Evolutionary conservation across 2,329 filamentous ascomycete genomes (phyloP).

Genomic region (Penicillium psychrosexuale): DNA sequence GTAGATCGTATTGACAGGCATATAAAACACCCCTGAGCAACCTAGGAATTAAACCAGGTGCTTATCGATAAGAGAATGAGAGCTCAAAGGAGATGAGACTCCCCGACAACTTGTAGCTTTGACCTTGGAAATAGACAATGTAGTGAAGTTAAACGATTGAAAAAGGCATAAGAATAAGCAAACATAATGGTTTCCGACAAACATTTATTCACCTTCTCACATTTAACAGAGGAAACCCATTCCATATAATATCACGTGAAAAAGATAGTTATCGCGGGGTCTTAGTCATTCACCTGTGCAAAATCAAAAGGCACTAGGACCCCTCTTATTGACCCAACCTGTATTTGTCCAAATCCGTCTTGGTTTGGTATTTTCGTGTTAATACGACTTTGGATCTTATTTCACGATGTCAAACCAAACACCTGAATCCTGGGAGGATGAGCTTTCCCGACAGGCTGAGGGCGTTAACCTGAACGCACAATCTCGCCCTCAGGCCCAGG

Average conservation of each 20-base stretch:
- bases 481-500: constrained; percentile 48
- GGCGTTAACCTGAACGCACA: constrained; percentile 68
- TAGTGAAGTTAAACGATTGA: neutral
- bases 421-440: constrained; percentile 93
- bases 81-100: constrained; percentile 4
- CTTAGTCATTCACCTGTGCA: constrained; percentile 23
- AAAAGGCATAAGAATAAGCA: neutral
- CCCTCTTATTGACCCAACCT: constrained; percentile 20
- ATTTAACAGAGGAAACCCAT: neutral
- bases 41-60: neutral
- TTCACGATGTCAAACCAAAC: constrained; percentile 67
- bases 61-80: constrained; percentile 13
- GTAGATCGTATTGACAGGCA: constrained; percentile 6
- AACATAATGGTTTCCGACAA: neutral
- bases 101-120: neutral
- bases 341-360: constrained; percentile 20
- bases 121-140: neutral
- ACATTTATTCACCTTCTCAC: neutral
- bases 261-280: constrained; percentile 16
- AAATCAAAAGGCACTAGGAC: constrained; percentile 22
- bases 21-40: constrained; percentile 1
- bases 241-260: constrained; percentile 16
- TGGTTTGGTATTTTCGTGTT: constrained; percentile 21
- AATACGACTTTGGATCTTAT: constrained; percentile 18
- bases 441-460: constrained; percentile 73